Base-by-base conservation (phyloP, 495 filamentous ascomycete species). In the Bryoglossum gracile region DNA sequence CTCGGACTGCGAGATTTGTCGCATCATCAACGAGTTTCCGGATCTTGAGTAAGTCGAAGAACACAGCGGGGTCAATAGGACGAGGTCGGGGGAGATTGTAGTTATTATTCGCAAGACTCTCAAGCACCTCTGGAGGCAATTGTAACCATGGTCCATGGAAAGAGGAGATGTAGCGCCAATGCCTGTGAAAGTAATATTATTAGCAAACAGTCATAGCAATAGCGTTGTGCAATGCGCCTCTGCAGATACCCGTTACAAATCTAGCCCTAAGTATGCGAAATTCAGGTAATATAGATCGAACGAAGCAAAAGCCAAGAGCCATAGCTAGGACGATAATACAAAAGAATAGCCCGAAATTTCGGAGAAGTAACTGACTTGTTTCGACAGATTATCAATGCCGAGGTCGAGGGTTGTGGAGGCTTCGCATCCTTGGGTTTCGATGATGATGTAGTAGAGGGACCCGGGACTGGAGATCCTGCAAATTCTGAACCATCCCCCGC, bases 131-230 rank as follows among this genome's bases (percentile, higher is more conserved):
- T 52, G 78, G 77, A n/a, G 86, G 84, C 24, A 90, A 68, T 64
- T 90, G 85, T n/a, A 89, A 77, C 86, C 86, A 90, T 52, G 84
- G 84, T 13, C 86, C 86, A 61, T 90, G 86, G 57, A 86, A 90
- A 41, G 84, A 80, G 16, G 84, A 88, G 44, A 90, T 90, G 61
- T 88, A 86, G 35, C 80, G 75, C 84, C 84, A 89, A 66, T 89
- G 84, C 57, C 84, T 89, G 44, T 48, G 32, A 36, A 35, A 19
- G 39, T 51, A 3, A 1, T 11, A 18, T 38, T 19, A 13, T 38
- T 19, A 38, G 35, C 35, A 38, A 19, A 19, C 11, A 38, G 35
- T 18, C 18, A 18, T 38, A 38, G n/a, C 35, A 5, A 17, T 18
- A 16, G 36, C 46, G 47, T 41, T 48, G 36, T 24, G 33, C 44